phyloP scores from a whole-genome alignment of 352 stramenopile genomes.

The Blastocystis sp. region DNA sequence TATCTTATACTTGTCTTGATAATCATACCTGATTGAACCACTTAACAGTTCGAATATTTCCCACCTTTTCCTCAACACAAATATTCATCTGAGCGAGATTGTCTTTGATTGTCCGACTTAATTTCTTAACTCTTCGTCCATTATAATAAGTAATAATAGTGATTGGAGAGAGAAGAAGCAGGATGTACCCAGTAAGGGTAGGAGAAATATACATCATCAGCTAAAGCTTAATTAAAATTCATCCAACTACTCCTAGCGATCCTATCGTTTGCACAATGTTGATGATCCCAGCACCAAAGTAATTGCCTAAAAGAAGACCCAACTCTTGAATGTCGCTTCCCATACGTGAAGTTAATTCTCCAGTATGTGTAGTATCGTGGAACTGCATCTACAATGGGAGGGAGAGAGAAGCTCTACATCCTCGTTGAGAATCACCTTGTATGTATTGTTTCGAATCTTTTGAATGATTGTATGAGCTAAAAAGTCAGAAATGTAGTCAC shows the following conservation, averaged over 20 bases:
- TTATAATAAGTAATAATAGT: constrained; percentile 59
- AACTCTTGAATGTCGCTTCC: constrained; percentile 51
- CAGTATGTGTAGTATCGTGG: constrained; percentile 60
- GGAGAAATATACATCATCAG: constrained; percentile 60
- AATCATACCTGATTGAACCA: constrained; percentile 57
- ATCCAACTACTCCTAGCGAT: background rate
- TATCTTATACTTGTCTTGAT: background rate
- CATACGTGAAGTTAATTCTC: constrained; percentile 56
- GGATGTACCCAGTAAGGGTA: constrained; percentile 56
- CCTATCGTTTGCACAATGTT: constrained; percentile 44
- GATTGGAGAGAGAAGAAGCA: constrained; percentile 45
- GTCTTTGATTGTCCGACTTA: constrained; percentile 63
- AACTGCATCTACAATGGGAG: constrained; percentile 21
- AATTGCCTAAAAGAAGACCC: constrained; percentile 57
- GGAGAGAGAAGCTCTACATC: background rate
- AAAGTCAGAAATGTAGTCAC: constrained; percentile 67
- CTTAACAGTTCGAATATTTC: constrained; percentile 64
- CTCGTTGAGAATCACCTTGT: constrained; percentile 62
- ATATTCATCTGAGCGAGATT: constrained; percentile 64
- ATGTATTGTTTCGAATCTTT: constrained; percentile 64
- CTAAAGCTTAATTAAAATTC: background rate
- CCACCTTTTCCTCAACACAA: constrained; percentile 56
- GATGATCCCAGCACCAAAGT: constrained; percentile 61
- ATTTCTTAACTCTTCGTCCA: constrained; percentile 18
- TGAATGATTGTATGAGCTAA: constrained; percentile 58